A percentile compares a stretch with the other conserved stretches of the same genome.
Conservation (phyloP, 2,329 filamentous ascomycete species). For the Blastomyces parvus region DNA sequence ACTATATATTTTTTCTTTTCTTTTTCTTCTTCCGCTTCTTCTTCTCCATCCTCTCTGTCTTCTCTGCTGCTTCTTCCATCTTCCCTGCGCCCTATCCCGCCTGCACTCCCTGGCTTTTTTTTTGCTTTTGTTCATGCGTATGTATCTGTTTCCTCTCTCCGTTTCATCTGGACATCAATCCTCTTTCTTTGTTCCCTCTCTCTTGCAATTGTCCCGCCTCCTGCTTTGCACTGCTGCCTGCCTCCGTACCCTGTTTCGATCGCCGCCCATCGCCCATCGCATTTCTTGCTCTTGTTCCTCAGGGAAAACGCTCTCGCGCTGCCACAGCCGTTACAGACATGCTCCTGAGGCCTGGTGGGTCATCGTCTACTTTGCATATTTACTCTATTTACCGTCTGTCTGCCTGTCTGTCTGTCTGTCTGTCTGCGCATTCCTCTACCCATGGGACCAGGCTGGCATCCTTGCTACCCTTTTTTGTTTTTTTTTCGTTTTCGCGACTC, state of each 20-base stretch:
- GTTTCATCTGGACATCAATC: background rate
- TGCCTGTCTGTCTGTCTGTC: too few relatives aligned
- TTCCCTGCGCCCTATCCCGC: conserved; percentile 15
- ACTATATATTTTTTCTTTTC: conserved; percentile 1
- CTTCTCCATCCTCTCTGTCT: background rate
- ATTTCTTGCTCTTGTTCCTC: background rate
- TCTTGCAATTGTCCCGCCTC: background rate
- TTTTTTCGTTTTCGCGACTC: conserved; percentile 1
- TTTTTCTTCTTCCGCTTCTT: conserved; percentile 2
- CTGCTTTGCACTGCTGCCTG: background rate
- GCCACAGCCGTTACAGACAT: background rate
- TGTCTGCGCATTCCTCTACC: background rate
- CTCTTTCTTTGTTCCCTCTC: background rate
- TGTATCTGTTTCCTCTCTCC: background rate
- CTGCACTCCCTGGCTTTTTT: conserved; percentile 13
- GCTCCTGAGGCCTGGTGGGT: conserved; percentile 1
- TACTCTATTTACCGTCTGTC: too few relatives aligned
- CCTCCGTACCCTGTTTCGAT: background rate
- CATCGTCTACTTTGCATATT: background rate
- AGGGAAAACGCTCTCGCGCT: background rate
- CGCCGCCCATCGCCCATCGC: background rate
- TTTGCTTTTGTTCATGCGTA: conserved; percentile 15
- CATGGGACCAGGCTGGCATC: background rate
- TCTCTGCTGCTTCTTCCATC: background rate
- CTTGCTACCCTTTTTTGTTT: too few relatives aligned